These are phyloP conservation scores for Fomitopsis schrenkii DNA, from an alignment of 1,284 basidiomycete genomes.

Conservation along the genomic window DNA sequence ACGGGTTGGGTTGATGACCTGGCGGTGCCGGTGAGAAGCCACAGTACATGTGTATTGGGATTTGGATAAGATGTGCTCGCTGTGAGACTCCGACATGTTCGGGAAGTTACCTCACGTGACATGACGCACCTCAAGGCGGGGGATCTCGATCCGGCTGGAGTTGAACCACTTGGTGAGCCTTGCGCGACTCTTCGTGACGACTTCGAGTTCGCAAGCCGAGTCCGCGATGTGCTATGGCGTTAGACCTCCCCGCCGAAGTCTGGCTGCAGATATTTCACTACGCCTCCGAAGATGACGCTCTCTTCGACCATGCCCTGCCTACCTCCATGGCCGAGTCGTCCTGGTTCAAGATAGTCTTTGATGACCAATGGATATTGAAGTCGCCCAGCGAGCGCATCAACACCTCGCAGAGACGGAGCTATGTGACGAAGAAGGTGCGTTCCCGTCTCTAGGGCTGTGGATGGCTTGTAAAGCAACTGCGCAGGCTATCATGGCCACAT, in stretches of 20 bases:
- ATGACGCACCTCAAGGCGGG: neutral
- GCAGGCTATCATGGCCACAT: conserved; percentile 64
- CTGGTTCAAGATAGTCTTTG: conserved; percentile 50
- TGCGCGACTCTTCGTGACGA: neutral
- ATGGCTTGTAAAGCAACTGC: neutral
- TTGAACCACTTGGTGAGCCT: neutral
- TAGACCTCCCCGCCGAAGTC: conserved; percentile 56
- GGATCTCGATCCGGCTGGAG: neutral
- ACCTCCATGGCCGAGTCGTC: conserved; percentile 54
- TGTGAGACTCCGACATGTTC: neutral
- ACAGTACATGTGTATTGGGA: no score
- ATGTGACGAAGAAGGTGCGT: conserved; percentile 60
- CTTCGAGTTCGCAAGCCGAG: neutral
- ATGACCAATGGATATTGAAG: conserved; percentile 48
- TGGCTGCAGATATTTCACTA: conserved; percentile 65
- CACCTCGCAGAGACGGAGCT: conserved; percentile 51
- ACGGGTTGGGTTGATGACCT: no score
- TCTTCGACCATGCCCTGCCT: conserved; percentile 54
- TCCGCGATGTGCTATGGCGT: conserved; percentile 15
- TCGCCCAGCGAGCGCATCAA: conserved; percentile 54
- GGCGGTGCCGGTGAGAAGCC: no score
- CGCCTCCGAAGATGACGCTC: conserved; percentile 59
- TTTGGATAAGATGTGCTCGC: neutral
- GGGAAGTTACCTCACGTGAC: neutral
- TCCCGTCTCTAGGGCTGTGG: neutral